Evolutionary conservation across 2,329 filamentous ascomycete genomes (phyloP).

Genomic region (Periconia sp.): DNA sequence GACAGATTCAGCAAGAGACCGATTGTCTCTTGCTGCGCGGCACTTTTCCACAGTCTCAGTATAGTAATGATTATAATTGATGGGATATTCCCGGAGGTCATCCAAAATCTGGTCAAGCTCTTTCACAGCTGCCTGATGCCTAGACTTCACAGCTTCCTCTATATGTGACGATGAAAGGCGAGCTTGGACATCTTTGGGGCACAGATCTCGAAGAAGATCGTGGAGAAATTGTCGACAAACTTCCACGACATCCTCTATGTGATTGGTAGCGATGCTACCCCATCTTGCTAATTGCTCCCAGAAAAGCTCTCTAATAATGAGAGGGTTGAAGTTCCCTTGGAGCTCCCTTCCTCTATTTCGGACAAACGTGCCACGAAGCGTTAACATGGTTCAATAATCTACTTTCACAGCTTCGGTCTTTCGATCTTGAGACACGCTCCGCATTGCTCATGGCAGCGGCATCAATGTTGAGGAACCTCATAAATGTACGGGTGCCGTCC

Average conservation of each 20-base stretch:
- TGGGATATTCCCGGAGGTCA: constrained; percentile 4
- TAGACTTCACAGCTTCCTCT: neutral
- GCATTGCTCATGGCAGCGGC: constrained; percentile 1
- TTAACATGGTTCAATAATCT: neutral
- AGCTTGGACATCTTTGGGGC: neutral
- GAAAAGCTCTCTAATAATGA: too few relatives aligned
- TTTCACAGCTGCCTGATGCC: neutral
- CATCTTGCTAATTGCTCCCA: too few relatives aligned
- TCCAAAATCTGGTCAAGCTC: constrained; percentile 1
- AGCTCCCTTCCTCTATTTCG: too few relatives aligned
- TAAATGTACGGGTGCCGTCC: constrained; percentile 1
- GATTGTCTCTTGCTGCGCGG: neutral
- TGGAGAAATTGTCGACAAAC: neutral
- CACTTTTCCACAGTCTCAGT: constrained; percentile 11
- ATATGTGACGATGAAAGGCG: neutral
- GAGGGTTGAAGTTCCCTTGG: too few relatives aligned
- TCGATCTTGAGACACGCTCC: neutral
- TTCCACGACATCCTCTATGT: constrained; percentile 3
- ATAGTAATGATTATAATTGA: constrained; percentile 14
- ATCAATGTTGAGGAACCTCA: constrained; percentile 1
- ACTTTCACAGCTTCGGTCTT: neutral
- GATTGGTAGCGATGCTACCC: neutral
- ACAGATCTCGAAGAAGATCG: constrained; percentile 1
- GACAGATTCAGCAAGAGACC: neutral
- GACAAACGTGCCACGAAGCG: neutral